These are phyloP conservation scores for Leccinum rimulosum DNA, from an alignment of 768 basidiomycete genomes.

Conservation along the genomic window DNA sequence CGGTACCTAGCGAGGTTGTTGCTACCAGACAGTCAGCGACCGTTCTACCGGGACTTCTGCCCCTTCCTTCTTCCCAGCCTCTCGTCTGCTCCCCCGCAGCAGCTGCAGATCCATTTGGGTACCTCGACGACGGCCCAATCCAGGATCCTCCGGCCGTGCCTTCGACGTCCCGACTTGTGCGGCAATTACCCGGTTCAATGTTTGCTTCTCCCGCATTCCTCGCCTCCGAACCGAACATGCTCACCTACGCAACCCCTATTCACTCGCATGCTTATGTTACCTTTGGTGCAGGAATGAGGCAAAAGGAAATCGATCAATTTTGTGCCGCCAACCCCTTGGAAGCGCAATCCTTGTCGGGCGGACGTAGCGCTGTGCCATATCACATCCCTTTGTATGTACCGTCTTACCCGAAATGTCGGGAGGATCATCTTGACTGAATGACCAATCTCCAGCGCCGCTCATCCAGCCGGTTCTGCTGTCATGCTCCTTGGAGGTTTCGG, in stretches of 20 bases:
- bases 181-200: conserved; percentile 30
- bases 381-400: conserved; percentile 71
- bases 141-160: conserved; percentile 25
- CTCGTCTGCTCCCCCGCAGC: conserved; percentile 10
- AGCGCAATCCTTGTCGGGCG: conserved; percentile 50
- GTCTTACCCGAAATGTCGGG: conserved; percentile 3
- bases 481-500: conserved; percentile 90
- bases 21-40: neutral
- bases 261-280: conserved; percentile 78
- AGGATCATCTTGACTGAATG: neutral
- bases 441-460: conserved; percentile 56
- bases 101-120: conserved; percentile 57
- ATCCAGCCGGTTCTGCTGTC: conserved; percentile 75
- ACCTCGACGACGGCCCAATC: conserved; percentile 42
- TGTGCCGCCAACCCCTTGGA: conserved; percentile 68
- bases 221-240: conserved; percentile 37
- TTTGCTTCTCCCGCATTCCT: conserved; percentile 35
- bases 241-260: conserved; percentile 54
- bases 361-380: conserved; percentile 62
- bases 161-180: conserved; percentile 25
- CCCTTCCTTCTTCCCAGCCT: neutral
- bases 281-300: conserved; percentile 81
- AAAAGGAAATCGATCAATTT: conserved; percentile 80
- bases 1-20: neutral
- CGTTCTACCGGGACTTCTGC: conserved; percentile 15